Conservation (phyloP, 331 rosid genomes). For the Malus hybrid region DNA sequence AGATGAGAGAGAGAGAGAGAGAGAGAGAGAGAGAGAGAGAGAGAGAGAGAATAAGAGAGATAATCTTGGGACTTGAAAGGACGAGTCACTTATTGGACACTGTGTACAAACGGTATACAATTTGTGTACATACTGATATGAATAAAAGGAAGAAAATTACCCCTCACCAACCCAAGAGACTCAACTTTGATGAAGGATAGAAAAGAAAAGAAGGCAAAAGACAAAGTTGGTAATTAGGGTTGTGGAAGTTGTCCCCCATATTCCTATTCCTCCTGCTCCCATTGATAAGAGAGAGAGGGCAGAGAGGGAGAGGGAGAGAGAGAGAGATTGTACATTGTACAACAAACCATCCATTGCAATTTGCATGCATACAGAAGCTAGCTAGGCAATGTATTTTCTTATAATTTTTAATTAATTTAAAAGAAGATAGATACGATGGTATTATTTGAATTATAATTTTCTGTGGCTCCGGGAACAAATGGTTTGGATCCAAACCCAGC, state of each 20-base stretch:
- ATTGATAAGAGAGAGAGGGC: too few species aligned
- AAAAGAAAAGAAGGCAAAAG: conserved; percentile 9
- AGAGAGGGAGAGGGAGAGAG: not conserved
- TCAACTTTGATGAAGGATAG: not conserved
- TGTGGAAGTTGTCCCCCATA: conserved; percentile 18
- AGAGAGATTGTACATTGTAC: not conserved
- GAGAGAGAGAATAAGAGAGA: not conserved
- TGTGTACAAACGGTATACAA: not conserved
- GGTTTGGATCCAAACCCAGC: conserved; percentile 31
- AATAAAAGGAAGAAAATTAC: not conserved
- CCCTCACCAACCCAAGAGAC: not conserved
- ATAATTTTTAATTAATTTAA: not conserved
- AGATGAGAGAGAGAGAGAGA: conserved; percentile 13
- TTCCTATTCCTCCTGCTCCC: too few species aligned
- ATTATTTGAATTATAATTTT: not conserved
- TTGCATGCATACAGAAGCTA: not conserved
- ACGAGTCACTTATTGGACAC: conserved; percentile 23
- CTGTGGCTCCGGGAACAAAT: conserved; percentile 35
- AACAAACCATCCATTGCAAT: not conserved
- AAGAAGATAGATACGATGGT: not conserved
- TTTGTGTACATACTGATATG: not conserved
- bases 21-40: too few species aligned
- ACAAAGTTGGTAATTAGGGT: conserved; percentile 26
- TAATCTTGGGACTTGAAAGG: conserved; percentile 67
- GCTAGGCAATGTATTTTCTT: not conserved